Percentiles rank a stretch among this genome's conserved stretches.
Evolutionary conservation across 2,329 filamentous ascomycete genomes (phyloP).

Genomic region (Kalaharituber pfeilii): DNA sequence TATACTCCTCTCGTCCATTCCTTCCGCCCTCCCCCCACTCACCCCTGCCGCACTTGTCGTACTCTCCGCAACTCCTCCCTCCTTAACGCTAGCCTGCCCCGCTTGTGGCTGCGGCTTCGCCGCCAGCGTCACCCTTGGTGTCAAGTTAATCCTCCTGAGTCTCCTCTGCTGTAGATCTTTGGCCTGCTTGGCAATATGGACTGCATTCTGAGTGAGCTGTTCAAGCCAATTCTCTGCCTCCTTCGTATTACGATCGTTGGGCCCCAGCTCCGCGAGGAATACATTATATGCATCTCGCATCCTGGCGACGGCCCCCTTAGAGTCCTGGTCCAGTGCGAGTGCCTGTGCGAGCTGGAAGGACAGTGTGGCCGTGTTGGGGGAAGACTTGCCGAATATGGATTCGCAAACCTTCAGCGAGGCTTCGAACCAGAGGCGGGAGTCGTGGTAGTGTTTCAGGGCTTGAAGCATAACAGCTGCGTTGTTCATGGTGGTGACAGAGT

Average conservation of each 20-base stretch:
- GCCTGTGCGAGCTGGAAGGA: conserved; percentile 95
- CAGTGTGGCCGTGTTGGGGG: conserved; percentile 82
- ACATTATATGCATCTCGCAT: conserved; percentile 97
- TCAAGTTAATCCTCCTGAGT: conserved; percentile 53
- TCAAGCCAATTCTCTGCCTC: conserved; percentile 94
- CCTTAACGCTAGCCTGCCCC: conserved; percentile 38
- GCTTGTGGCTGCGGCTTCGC: conserved; percentile 46
- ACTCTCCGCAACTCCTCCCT: conserved; percentile 25
- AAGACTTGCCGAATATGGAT: conserved; percentile 71
- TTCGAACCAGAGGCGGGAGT: conserved; percentile 94
- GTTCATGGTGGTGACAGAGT: conserved; percentile 97
- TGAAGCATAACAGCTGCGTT: conserved; percentile 98
- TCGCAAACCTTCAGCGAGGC: conserved; percentile 79
- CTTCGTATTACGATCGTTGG: conserved; percentile 92
- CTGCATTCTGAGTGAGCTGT: conserved; percentile 87
- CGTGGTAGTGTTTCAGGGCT: conserved; percentile 80
- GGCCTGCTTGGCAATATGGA: conserved; percentile 81
- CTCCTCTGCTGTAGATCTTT: conserved; percentile 67
- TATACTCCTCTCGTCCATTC: conserved; percentile 62
- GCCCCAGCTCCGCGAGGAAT: conserved; percentile 71
- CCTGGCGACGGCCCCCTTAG: conserved; percentile 72
- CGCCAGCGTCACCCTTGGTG: conserved; percentile 40
- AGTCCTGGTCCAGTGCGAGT: conserved; percentile 84
- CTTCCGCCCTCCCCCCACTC: conserved; percentile 1
- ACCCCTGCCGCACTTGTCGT: conserved; percentile 24